Percentiles rank a stretch among this genome's conserved stretches.
Evolutionary conservation across 1,284 basidiomycete genomes (phyloP).

Genomic region (Lentinus polychrous): DNA sequence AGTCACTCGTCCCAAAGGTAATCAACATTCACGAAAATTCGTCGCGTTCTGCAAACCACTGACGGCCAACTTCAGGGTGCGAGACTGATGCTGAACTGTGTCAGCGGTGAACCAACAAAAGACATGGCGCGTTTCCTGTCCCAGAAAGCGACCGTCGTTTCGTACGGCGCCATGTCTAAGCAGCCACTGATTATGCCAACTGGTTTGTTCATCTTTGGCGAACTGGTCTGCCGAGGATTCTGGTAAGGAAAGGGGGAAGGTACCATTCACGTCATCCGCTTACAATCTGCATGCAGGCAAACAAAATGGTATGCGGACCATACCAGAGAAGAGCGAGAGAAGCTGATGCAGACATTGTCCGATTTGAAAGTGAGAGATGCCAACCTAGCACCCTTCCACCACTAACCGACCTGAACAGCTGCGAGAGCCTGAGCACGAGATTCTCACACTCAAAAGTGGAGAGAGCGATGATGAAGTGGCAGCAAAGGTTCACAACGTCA

Average conservation of each 20-base stretch:
- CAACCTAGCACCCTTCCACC: slow-evolving; percentile 4
- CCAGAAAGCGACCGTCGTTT: slow-evolving; percentile 63
- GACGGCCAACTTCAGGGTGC: slow-evolving; percentile 36
- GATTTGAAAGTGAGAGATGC: slow-evolving; percentile 43
- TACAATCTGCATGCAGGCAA: slow-evolving; percentile 31
- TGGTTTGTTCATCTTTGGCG: slow-evolving; percentile 77
- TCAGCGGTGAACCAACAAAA: slow-evolving; percentile 65
- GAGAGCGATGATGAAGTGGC: slow-evolving; percentile 50
- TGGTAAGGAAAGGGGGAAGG: slow-evolving; percentile 27
- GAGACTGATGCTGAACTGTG: slow-evolving; percentile 72
- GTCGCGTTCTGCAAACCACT: background rate
- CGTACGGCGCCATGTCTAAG: slow-evolving; percentile 87
- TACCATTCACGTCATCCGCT: background rate
- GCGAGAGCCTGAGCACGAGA: slow-evolving; percentile 58
- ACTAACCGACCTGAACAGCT: slow-evolving; percentile 35
- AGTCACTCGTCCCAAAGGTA: slow-evolving; percentile 53
- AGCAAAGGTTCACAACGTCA: slow-evolving; percentile 37
- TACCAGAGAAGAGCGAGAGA: slow-evolving; percentile 32
- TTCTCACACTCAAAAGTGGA: slow-evolving; percentile 43
- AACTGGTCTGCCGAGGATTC: slow-evolving; percentile 65
- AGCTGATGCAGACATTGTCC: slow-evolving; percentile 44
- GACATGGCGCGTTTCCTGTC: slow-evolving; percentile 63
- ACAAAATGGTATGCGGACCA: slow-evolving; percentile 59
- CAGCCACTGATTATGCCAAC: slow-evolving; percentile 73
- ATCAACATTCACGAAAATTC: slow-evolving; percentile 22